phyloP scores from a whole-genome alignment of 2,329 filamentous ascomycete genomes.

The Sporothrix inflata region DNA sequence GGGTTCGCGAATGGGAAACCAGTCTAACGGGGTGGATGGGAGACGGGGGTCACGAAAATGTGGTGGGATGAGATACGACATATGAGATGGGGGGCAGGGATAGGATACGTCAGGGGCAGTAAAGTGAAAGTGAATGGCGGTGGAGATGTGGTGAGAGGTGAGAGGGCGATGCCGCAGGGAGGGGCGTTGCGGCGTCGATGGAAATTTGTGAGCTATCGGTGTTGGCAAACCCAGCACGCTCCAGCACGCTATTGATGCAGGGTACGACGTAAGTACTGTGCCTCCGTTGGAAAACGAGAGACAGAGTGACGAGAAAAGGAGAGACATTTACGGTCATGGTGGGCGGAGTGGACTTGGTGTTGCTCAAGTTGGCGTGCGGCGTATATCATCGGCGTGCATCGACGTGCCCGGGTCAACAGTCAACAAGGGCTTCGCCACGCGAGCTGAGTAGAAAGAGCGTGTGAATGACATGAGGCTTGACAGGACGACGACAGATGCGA shows the following conservation, averaged over 20 bases:
- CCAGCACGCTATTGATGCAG: background rate
- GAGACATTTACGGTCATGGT: background rate
- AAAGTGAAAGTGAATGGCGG: background rate
- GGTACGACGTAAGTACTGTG: too few species aligned
- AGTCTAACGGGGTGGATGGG: background rate
- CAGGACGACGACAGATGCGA: background rate
- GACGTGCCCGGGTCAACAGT: too few species aligned
- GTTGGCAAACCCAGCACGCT: background rate
- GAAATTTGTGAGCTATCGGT: background rate
- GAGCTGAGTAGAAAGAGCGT: background rate
- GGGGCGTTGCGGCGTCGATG: background rate
- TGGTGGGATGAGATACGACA: background rate
- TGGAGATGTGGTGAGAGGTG: background rate
- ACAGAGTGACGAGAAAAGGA: background rate
- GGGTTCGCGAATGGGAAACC: background rate
- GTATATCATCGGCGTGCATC: too few species aligned
- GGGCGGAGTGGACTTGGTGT: too few species aligned
- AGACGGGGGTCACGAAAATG: too few species aligned
- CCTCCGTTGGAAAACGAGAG: background rate
- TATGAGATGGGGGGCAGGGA: background rate
- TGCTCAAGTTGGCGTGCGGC: too few species aligned
- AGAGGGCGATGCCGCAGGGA: slow-evolving; percentile 8
- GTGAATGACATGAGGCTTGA: background rate
- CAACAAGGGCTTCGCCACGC: background rate
- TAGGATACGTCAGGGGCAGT: background rate